Base-by-base conservation (phyloP, 331 rosid genomes). In the Rhamnella rubrinervis region DNA sequence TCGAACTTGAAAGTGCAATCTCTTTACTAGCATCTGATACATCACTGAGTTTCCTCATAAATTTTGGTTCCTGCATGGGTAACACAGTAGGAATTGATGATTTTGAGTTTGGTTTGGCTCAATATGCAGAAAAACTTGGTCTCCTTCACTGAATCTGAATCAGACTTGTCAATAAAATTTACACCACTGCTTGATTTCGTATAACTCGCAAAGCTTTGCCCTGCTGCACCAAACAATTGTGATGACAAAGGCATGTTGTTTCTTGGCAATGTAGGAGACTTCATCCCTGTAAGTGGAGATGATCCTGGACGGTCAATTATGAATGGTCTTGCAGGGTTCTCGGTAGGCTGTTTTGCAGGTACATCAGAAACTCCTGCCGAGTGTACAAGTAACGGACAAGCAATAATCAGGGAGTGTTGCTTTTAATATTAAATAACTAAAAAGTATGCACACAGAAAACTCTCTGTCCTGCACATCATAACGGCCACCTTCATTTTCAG, bases 401-500 rank as follows among this genome's bases (percentile, higher is more conserved):
- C 39, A 65, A 66, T n/a, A 55, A 68, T 71, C 31, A 58, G 68
- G 55, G 4, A 56, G 26, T 37, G 41, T 51, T 50, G 19, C 35
- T 28, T 15, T 25, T 18, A 8, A 44, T 8, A 20, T 17, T 52
- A 39, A 21, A 23, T 16, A 51, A 35, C 2, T 6, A 68, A 53
- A 35, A 62, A 17, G 58, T 8, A 53, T 2, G n/a, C 46, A 39
- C 4, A 49, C 19, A 13, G 35, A 80, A 9, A 68, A 14, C 59
- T 46, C 25, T 53, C 35, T 26, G 18, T 47, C 69, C 52, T 53
- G 63, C 71, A 59, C 75, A 56, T 53, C 59, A 52, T 65, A 64
- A 53, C 56, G 71, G 62, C 71, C 67, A 85, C 96, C 91, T 77
- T 78, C 75, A 66, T 57, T 68, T 76, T 69, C 75, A 15, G 82